Evolutionary conservation across 176 grass and related monocot genomes (phyloP).

Genomic region (Aegilops speltoides): DNA sequence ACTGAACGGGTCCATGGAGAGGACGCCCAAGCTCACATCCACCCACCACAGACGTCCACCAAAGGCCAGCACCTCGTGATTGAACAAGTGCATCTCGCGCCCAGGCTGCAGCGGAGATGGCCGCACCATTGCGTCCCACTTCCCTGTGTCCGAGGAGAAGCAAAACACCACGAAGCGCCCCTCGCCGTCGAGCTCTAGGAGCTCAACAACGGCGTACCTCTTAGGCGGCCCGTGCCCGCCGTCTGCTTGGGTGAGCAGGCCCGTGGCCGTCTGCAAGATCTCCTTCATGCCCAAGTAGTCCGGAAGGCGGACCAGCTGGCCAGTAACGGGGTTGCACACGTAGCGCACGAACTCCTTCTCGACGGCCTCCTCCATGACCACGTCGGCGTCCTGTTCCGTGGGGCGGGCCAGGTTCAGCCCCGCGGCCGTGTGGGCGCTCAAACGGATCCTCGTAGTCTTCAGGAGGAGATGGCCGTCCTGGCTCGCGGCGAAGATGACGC

Average conservation of each 20-base stretch:
- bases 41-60: constrained; percentile 17
- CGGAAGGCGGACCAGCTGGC: constrained; percentile 2
- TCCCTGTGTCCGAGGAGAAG: neutral
- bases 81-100: neutral
- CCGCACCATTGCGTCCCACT: neutral
- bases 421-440: neutral
- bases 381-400: neutral
- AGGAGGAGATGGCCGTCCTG: neutral
- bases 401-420: neutral
- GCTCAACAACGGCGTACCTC: neutral
- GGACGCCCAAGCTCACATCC: constrained; percentile 4
- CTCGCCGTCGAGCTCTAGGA: neutral
- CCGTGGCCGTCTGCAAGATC: neutral
- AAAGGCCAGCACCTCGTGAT: neutral
- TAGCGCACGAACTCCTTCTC: neutral
- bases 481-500: neutral
- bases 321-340: neutral
- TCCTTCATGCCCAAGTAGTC: neutral
- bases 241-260: neutral
- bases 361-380: neutral
- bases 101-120: neutral
- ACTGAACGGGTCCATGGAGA: neutral
- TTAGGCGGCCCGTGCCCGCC: neutral
- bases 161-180: neutral
- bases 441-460: neutral